Conservation (phyloP, 1,139 yeast genomes). For the Nakaseomyces kungkrabaensis region DNA sequence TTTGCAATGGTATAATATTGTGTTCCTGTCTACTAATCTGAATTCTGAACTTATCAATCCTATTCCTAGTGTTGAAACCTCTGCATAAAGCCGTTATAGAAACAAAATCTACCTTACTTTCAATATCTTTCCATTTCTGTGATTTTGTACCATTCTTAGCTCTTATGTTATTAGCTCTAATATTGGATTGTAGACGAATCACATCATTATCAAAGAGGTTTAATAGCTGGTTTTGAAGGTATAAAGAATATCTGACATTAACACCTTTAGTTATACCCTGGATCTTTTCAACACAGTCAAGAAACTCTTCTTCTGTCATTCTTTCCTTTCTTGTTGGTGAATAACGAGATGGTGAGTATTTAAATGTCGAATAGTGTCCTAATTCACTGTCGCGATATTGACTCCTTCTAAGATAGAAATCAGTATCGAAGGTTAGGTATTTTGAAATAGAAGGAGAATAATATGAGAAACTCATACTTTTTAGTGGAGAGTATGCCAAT, state of each 20-base stretch:
- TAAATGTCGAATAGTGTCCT: slow-evolving; percentile 18
- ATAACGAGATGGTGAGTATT: slow-evolving; percentile 20
- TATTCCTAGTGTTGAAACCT: not conserved
- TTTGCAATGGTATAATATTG: not conserved
- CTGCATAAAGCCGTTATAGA: not conserved
- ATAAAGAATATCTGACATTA: slow-evolving; percentile 49
- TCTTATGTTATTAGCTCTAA: slow-evolving; percentile 28
- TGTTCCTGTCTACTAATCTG: not conserved
- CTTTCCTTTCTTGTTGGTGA: slow-evolving; percentile 30
- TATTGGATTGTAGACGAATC: slow-evolving; percentile 28
- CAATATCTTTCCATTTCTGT: not conserved
- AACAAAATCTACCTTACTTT: not conserved
- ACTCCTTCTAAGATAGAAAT: slow-evolving; percentile 24
- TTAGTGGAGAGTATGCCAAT: slow-evolving; percentile 23
- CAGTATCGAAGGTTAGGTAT: slow-evolving; percentile 23
- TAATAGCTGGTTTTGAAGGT: slow-evolving; percentile 39
- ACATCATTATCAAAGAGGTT: slow-evolving; percentile 27
- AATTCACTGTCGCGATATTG: slow-evolving; percentile 18
- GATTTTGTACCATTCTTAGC: not conserved
- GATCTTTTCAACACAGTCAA: slow-evolving; percentile 33
- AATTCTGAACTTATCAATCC: not conserved
- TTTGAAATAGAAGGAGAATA: slow-evolving; percentile 28
- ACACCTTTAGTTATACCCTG: slow-evolving; percentile 64
- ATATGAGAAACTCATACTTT: slow-evolving; percentile 22
- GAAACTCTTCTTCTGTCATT: slow-evolving; percentile 30